phyloP scores from a whole-genome alignment of 345 rosid species.

The Syzygium aromaticum region DNA sequence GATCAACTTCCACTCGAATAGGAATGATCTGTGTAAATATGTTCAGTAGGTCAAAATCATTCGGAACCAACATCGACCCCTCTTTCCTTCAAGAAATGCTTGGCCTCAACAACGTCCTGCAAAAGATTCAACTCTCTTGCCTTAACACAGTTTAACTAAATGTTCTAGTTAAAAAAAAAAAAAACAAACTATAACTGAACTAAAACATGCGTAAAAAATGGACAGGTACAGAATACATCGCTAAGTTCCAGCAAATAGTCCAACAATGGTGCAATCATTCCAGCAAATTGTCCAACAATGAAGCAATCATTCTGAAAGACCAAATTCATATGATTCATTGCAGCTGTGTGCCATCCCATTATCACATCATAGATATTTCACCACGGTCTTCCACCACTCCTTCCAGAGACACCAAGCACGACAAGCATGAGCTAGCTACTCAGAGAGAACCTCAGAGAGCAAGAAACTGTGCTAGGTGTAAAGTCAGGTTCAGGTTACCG shows the following conservation, averaged over 20 bases:
- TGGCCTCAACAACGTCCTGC: constrained; percentile 83
- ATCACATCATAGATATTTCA: not conserved
- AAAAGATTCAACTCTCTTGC: not conserved
- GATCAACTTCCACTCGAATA: not conserved
- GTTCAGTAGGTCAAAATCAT: not conserved
- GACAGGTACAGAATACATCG: not conserved
- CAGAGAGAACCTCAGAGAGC: not conserved
- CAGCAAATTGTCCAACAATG: not conserved
- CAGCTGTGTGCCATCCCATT: not conserved
- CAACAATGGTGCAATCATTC: not conserved
- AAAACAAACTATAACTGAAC: not conserved
- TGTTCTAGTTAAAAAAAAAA: not conserved
- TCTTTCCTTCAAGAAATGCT: constrained; percentile 50
- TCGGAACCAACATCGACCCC: constrained; percentile 61
- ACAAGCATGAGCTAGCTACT: not conserved
- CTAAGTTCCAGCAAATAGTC: not conserved
- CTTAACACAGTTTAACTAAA: not conserved
- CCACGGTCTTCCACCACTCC: not conserved
- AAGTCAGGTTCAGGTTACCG: not conserved
- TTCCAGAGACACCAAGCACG: not conserved
- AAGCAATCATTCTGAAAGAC: not conserved
- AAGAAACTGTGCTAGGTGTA: not conserved
- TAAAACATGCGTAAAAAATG: not conserved
- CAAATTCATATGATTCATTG: not conserved
- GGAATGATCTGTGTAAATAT: constrained; percentile 1